Evolutionary conservation across 1,284 basidiomycete species (phyloP), one percentile per base, ranked within the genome.

Genomic region (Acaromyces ingoldii): DNA sequence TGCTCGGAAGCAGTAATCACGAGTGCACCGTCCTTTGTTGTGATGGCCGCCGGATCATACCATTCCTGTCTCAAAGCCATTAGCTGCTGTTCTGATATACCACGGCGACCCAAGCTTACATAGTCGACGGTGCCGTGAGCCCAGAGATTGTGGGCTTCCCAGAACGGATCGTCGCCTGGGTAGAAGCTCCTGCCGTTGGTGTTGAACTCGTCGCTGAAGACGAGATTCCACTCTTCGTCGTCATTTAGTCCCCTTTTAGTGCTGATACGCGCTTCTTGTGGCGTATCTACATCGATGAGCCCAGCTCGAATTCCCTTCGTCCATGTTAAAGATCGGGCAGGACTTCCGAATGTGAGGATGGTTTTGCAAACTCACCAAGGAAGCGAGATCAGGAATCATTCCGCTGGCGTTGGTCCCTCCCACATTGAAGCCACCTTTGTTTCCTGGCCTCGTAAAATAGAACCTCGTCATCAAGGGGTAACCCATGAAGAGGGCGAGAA

Each of bases 161-260:
- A 74, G 66, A 83, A 72, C 0, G 71, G 71, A 42, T 74, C 70
- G 46, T 72, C 69, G 11, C 68, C 70, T 3, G 66, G 66, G 42
- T 69, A 70, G 38, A 74, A 74, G 29, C 53, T 63, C 11, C 71
- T 49, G 1, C 70, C 70, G 28, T 58, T 54, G 15, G 22, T 36
- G 31, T 74, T 66, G 55, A 74, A 74, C 37, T 74, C 71, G 44
- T 74, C 71, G 41, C 60, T 64, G 26, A 72, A 74, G 7, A 72
- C 69, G n/a, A 74, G 53, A 30, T 45, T 29, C 42, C 42, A 45
- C 24, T 28, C 34, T 30, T 45, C 42, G 19, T 22, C 26, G 11
- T 22, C 28, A 3, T 22, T 45, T 4, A 11, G 42, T 4, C 42
- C 48, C 10, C 34, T 15, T 4, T 10, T 10, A 7, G 15, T 45